phyloP scores from a whole-genome alignment of 495 filamentous ascomycete species.

The Hypomontagnella monticulosa region DNA sequence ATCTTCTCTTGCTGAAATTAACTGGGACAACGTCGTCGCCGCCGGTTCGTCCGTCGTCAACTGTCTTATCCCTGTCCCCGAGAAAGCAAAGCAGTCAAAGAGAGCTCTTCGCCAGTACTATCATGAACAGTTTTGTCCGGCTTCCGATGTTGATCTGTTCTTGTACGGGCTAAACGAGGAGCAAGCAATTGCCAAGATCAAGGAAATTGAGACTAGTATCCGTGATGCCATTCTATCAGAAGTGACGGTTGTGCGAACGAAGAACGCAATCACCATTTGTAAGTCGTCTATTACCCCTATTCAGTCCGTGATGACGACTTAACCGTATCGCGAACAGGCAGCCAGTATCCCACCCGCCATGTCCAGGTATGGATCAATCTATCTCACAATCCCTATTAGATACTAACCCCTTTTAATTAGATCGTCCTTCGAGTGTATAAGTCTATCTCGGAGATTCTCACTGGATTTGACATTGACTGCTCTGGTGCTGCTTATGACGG shows the following conservation, averaged over 20 bases:
- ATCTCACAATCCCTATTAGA: not conserved
- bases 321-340: constrained; percentile 52
- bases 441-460: constrained; percentile 80
- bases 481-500: constrained; percentile 83
- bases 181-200: constrained; percentile 81
- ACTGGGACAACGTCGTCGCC: constrained; percentile 82
- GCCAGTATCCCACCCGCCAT: constrained; percentile 83
- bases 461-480: constrained; percentile 87
- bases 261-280: constrained; percentile 83
- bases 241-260: constrained; percentile 79
- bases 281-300: constrained; percentile 4
- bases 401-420: constrained; percentile 50
- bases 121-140: constrained; percentile 78
- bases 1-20: constrained; percentile 65
- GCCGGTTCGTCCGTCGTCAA: constrained; percentile 82
- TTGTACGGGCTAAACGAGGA: constrained; percentile 78
- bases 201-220: constrained; percentile 75
- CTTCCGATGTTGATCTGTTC: constrained; percentile 87
- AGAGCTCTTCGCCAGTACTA: constrained; percentile 76
- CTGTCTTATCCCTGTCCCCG: constrained; percentile 74
- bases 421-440: constrained; percentile 87
- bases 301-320: not conserved
- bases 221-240: constrained; percentile 78
- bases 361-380: constrained; percentile 57
- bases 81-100: constrained; percentile 70